Conservation (phyloP, 345 rosid genomes). For the Hirschfeldia incana region DNA sequence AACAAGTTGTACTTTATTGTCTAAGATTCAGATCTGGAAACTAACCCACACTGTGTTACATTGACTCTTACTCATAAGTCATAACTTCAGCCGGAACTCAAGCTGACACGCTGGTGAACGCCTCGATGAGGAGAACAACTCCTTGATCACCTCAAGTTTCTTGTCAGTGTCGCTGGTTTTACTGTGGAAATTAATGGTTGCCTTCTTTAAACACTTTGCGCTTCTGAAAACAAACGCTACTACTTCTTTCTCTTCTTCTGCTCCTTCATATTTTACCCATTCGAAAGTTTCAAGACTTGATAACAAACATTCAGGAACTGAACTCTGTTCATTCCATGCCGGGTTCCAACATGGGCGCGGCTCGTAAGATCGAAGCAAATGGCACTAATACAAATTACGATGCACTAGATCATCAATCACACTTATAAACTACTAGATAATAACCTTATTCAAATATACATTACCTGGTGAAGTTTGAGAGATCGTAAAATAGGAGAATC, state of each 20-base stretch:
- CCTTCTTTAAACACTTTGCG: constrained; percentile 1
- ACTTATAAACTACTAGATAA: neutral
- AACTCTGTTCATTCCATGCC: constrained; percentile 10
- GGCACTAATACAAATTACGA: neutral
- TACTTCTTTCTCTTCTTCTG: constrained; percentile 6
- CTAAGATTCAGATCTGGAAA: neutral
- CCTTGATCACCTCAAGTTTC: constrained; percentile 20
- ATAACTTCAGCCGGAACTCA: neutral
- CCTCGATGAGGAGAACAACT: neutral
- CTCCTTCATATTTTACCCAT: constrained; percentile 3
- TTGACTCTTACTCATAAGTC: neutral
- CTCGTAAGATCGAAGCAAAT: neutral
- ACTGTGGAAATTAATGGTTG: neutral
- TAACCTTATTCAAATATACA: neutral
- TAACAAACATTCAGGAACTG: constrained; percentile 9
- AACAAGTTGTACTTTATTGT: neutral
- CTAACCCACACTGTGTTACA: neutral
- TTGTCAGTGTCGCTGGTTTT: neutral
- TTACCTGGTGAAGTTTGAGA: constrained; percentile 2
- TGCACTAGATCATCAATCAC: neutral
- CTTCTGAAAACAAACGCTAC: constrained; percentile 1
- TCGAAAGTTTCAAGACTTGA: constrained; percentile 2
- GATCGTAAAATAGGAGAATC: constrained; percentile 10
- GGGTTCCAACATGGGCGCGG: neutral
- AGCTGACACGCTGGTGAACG: neutral